These are phyloP conservation scores for Globisporangium okanoganense DNA, from an alignment of 352 stramenopile species.

Conservation along the genomic window DNA sequence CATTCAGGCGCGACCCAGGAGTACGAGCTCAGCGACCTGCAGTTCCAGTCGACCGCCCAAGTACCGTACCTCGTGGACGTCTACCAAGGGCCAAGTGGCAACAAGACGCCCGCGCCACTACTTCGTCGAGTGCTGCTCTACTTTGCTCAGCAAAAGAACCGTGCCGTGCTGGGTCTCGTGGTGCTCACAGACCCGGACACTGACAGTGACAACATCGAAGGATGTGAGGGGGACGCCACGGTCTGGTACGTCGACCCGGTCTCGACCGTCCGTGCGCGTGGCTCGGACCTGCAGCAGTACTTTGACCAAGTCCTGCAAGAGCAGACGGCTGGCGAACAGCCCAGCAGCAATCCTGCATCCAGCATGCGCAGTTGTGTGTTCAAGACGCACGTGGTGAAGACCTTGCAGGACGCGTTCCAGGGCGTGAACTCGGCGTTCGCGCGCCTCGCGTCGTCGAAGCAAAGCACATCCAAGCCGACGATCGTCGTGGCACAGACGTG, in stretches of 20 bases:
- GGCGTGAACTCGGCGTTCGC: constrained; percentile 87
- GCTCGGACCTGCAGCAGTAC: constrained; percentile 43
- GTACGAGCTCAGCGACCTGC: constrained; percentile 66
- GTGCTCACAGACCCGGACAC: constrained; percentile 38
- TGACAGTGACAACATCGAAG: constrained; percentile 7
- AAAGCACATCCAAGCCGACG: constrained; percentile 52
- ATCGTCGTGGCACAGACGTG: constrained; percentile 88
- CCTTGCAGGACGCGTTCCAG: constrained; percentile 72
- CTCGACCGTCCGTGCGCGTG: constrained; percentile 46
- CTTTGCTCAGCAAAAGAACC: constrained; percentile 65
- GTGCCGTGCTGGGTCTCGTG: constrained; percentile 50
- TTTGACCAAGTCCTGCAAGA: constrained; percentile 52
- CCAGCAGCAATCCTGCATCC: constrained; percentile 5
- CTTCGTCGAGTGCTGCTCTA: constrained; percentile 65
- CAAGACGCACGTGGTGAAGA: constrained; percentile 74
- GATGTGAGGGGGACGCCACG: constrained; percentile 37
- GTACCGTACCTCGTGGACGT: constrained; percentile 57
- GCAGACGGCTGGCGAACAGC: constrained; percentile 22
- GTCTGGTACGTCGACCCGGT: constrained; percentile 74
- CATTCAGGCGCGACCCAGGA: constrained; percentile 38
- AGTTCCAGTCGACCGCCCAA: constrained; percentile 68
- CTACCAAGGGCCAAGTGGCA: constrained; percentile 13
- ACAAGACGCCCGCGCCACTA: constrained; percentile 15
- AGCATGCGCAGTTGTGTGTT: constrained; percentile 53
- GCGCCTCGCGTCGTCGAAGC: constrained; percentile 70